Conservation (phyloP, 345 rosid species). For the Citrus australasica region DNA sequence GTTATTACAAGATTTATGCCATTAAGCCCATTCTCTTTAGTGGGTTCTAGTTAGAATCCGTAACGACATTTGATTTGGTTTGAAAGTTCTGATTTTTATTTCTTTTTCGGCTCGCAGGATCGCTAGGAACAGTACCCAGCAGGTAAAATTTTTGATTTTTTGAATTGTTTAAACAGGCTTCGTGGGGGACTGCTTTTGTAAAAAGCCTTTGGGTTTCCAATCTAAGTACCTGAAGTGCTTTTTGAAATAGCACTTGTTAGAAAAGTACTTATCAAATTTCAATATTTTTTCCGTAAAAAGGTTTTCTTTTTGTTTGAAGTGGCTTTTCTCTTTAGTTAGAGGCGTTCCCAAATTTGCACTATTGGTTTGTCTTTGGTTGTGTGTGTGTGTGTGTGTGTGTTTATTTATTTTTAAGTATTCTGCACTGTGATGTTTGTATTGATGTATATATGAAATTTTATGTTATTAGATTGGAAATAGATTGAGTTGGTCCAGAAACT, state of each 20-base stretch:
- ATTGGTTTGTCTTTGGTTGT: too few relatives aligned
- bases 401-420: background rate
- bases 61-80: background rate
- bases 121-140: conserved; percentile 48
- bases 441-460: background rate
- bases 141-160: conserved; percentile 39
- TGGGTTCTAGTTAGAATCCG: background rate
- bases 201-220: background rate
- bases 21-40: too few relatives aligned
- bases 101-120: conserved; percentile 31
- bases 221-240: background rate
- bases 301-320: background rate
- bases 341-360: background rate
- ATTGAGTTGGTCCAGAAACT: conserved; percentile 67
- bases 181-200: background rate
- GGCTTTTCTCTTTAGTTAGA: background rate
- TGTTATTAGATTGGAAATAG: conserved; percentile 63
- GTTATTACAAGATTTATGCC: background rate
- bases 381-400: too few relatives aligned
- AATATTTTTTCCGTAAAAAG: background rate
- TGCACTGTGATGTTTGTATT: background rate
- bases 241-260: background rate
- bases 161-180: background rate
- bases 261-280: background rate
- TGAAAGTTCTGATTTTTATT: background rate